phyloP scores from a whole-genome alignment of 495 filamentous ascomycete species.

The Hypoxylon fragiforme region DNA sequence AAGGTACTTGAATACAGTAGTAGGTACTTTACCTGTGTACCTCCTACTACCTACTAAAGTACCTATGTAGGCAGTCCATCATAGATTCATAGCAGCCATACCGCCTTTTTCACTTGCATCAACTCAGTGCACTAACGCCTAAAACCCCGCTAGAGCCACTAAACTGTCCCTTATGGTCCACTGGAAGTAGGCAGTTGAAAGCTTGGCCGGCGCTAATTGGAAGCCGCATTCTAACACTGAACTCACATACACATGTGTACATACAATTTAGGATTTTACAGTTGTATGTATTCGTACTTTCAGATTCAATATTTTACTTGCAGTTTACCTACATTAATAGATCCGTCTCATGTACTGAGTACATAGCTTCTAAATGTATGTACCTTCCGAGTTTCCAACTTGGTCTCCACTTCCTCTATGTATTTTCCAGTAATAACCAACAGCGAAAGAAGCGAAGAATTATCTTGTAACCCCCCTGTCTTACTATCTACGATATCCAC shows the following conservation, averaged over 20 bases:
- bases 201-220: neutral
- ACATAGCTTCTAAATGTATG: no score
- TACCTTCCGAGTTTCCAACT: neutral
- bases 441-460: neutral
- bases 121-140: conserved; percentile 27
- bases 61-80: neutral
- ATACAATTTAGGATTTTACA: no score
- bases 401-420: neutral
- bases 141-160: conserved; percentile 26
- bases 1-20: no score
- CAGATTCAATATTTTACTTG: no score
- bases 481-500: conserved; percentile 20
- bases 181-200: conserved; percentile 10
- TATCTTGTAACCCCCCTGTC: conserved; percentile 12
- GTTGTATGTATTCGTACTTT: no score
- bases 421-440: neutral
- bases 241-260: no score
- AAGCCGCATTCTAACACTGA: no score
- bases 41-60: no score
- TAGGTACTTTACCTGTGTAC: neutral
- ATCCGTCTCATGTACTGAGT: no score
- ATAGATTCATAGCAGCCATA: neutral
- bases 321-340: neutral
- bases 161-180: conserved; percentile 18
- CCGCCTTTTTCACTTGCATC: conserved; percentile 37